Conservation (phyloP, 768 basidiomycete genomes). For the Mycena sanguinolenta region DNA sequence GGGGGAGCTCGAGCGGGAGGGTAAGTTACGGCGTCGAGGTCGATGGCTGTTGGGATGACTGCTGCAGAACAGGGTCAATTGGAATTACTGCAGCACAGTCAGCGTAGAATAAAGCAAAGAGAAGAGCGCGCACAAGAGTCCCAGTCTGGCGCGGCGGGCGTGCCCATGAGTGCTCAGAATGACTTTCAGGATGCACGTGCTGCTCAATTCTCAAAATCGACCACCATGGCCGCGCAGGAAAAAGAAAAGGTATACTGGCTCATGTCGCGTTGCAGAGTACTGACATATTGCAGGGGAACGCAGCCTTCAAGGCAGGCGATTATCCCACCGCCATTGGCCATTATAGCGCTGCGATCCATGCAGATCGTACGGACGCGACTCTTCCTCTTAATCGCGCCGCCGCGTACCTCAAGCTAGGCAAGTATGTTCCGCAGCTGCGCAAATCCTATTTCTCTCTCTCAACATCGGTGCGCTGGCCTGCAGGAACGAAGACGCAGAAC, state of each 20-base stretch:
- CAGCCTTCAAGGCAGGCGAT: conserved; percentile 85
- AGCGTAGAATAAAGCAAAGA: background rate
- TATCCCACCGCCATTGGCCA: conserved; percentile 86
- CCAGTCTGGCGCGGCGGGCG: conserved; percentile 27
- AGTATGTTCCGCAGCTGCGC: conserved; percentile 68
- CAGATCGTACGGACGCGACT: conserved; percentile 78
- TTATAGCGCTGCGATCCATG: conserved; percentile 85
- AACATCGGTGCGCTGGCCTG: conserved; percentile 32
- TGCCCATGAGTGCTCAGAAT: conserved; percentile 6
- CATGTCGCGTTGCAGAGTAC: background rate
- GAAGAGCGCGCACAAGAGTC: conserved; percentile 18
- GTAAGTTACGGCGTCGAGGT: conserved; percentile 20
- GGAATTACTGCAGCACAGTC: conserved; percentile 24
- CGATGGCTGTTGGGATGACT: conserved; percentile 7
- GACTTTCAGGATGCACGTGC: conserved; percentile 9
- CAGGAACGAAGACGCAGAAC: conserved; percentile 84
- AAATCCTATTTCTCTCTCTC: conserved; percentile 23
- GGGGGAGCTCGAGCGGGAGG: conserved; percentile 15
- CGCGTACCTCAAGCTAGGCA: conserved; percentile 94
- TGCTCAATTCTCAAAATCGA: too few species aligned
- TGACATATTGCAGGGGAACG: conserved; percentile 77
- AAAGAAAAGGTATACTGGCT: conserved; percentile 43
- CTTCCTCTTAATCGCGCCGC: conserved; percentile 91
- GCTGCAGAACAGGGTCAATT: conserved; percentile 35
- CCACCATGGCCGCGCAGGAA: conserved; percentile 49